These are phyloP conservation scores for Amanita inopinata DNA, from an alignment of 768 basidiomycete genomes.

Conservation along the genomic window DNA sequence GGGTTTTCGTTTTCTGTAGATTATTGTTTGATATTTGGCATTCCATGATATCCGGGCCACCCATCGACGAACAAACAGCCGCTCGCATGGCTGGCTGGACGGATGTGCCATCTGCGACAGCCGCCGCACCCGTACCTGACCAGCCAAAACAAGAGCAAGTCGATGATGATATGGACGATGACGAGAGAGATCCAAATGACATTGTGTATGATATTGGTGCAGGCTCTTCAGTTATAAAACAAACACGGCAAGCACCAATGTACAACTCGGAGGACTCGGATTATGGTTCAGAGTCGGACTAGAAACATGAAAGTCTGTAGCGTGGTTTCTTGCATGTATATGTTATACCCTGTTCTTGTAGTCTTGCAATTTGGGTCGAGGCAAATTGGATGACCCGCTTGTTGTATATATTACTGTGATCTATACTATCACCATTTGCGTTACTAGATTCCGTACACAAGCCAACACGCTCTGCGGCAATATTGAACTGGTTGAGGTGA, in stretches of 20 bases:
- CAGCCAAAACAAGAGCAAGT: conserved; percentile 1
- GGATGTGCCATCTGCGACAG: not conserved
- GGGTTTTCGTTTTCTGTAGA: conserved; percentile 16
- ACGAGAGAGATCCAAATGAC: conserved; percentile 24
- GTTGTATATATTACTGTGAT: no score
- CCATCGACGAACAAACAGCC: conserved; percentile 36
- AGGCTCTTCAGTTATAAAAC: no score
- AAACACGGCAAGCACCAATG: no score
- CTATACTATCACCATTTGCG: no score
- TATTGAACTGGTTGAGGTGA: no score
- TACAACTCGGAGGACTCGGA: conserved; percentile 2
- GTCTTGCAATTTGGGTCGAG: no score
- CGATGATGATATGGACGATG: conserved; percentile 20
- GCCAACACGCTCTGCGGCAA: no score
- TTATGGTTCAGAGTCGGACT: no score
- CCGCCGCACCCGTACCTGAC: not conserved
- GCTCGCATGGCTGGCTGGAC: conserved; percentile 11
- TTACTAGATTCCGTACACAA: no score
- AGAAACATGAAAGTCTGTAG: no score
- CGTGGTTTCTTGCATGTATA: no score
- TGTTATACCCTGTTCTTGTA: not conserved
- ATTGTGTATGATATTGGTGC: conserved; percentile 10
- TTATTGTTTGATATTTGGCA: conserved; percentile 34
- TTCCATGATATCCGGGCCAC: conserved; percentile 32
- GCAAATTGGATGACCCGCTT: no score